Evolutionary conservation across 805 yeast species (phyloP), one percentile per base, ranked within the genome.

Genomic region (Saccharomycopsis sp.): DNA sequence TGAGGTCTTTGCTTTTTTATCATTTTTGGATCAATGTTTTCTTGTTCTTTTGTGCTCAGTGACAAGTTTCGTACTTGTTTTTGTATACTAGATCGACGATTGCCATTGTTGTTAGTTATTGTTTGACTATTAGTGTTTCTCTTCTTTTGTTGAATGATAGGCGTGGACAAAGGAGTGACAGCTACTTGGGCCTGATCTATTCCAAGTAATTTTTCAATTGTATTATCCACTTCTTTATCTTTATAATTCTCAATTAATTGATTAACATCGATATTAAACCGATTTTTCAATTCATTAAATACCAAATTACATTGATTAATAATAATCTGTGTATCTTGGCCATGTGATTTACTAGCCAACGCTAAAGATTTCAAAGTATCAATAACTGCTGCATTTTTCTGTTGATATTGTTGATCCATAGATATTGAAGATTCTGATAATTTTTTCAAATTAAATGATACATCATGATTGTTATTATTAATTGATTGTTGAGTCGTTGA

Each of bases 401-500:
- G 68, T 28, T 63, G 61, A 51, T 74, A 75, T 45, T 72, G 62
- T 34, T 60, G 61, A 49, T 77, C 82, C 58, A 78, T 58, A 31
- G 72, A 66, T 42, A 64, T 65, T 6, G 76, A 63, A 52, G 71
- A 72, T 48, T 67, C 65, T 8, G 68, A 60, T 46, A 77, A 58
- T 14, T 73, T 64, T 47, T 75, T 75, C 51, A 74, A 62, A 20
- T 74, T 63, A n/a, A 71, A 64, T 43, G 65, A 68, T 14, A 77
- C 61, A 49, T 72, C 77, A 23, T 71, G 67, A 44, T 76, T 78
- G 51, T 71, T 72, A 45, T 59, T 59, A 19, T 60, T 57, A 38
- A 78, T 62, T 48, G 63, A 53, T 1, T 54, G 51, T 3, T 67
- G 55, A 43, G 74, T 67, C 13, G 62, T 56, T 3, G 59, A 56